Evolutionary conservation across 371 early-diverging fungal genomes (phyloP), one percentile per base, ranked within the genome.

Genomic region (Zychaea mexicana): DNA sequence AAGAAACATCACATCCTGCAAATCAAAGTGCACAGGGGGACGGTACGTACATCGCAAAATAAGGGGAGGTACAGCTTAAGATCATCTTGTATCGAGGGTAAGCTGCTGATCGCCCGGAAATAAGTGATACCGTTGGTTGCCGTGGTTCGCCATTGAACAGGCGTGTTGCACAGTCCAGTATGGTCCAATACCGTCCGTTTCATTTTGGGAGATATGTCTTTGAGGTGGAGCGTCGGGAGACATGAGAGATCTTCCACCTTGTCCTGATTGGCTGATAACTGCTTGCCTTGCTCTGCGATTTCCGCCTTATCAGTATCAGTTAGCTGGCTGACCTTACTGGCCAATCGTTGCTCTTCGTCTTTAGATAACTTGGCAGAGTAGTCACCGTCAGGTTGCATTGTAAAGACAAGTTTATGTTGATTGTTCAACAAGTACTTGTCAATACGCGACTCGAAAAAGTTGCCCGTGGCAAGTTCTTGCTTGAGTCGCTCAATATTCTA

Each of bases 51-150:
- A 55, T 89, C 90, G 62, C 88, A 82, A 70, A 93, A 96, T 62
- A 95, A 73, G 4, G 94, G 94, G 28, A 95, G 67, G 65, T 89
- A 94, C 42, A 88, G 74, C 70, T 88, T 81, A 54, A 92, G 82
- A 24, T 92, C 86, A 6, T 83, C 76, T 22, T 90, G 74, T 47
- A 95, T 66, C 28, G 84, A 84, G 3, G 82, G 76, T 6, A 92
- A 70, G 47, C 79, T 75, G 67, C 90, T 90, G 66, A 88, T 86
- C 0, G 89, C 83, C 47, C 87, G 79, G 39, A 96, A 81, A 69
- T 97, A 98, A n/a, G 95, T 92, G 52, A 98, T 88, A 17, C 96
- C 97, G 66, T 98, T 98, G 21, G 98, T 96, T 5, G 89, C 68
- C 0, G 96, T 90, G 2, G 87, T 80, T 59, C 95, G 82, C 89